A percentile compares a stretch with the other conserved stretches of the same genome.
Conservation (phyloP, 2,329 filamentous ascomycete species). For the Talaromyces sp. region DNA sequence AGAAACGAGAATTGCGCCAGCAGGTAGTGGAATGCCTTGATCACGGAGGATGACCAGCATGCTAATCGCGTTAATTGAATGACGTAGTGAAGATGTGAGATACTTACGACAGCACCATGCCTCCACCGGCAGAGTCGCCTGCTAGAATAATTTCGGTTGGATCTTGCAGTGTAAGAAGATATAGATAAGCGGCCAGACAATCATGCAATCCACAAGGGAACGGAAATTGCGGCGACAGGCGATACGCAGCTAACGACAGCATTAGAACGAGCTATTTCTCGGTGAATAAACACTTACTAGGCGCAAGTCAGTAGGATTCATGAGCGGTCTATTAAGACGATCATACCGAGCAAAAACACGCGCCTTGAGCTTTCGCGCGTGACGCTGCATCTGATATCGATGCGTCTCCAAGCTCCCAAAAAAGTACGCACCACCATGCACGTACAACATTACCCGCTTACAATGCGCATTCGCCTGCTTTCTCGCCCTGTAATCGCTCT, state of each 20-base stretch:
- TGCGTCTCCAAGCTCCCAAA: slow-evolving; percentile 96
- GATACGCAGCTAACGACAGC: slow-evolving; percentile 60
- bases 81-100: neutral
- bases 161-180: slow-evolving; percentile 71
- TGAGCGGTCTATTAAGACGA: neutral
- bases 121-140: slow-evolving; percentile 89
- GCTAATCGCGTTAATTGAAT: slow-evolving; percentile 33
- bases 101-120: slow-evolving; percentile 69
- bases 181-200: slow-evolving; percentile 81
- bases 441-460: slow-evolving; percentile 82
- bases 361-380: slow-evolving; percentile 89
- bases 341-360: slow-evolving; percentile 70
- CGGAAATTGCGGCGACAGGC: slow-evolving; percentile 87
- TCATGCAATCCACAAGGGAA: slow-evolving; percentile 93
- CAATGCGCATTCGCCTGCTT: slow-evolving; percentile 58
- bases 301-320: neutral
- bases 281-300: slow-evolving; percentile 16
- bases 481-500: slow-evolving; percentile 70
- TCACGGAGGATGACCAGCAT: slow-evolving; percentile 79
- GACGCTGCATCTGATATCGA: slow-evolving; percentile 95
- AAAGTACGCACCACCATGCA: slow-evolving; percentile 92
- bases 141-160: slow-evolving; percentile 80
- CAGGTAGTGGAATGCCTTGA: slow-evolving; percentile 76
- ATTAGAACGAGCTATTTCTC: neutral
- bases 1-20: slow-evolving; percentile 84